phyloP scores from a whole-genome alignment of 2,329 filamentous ascomycete genomes.

The Fusarium abutilonis region DNA sequence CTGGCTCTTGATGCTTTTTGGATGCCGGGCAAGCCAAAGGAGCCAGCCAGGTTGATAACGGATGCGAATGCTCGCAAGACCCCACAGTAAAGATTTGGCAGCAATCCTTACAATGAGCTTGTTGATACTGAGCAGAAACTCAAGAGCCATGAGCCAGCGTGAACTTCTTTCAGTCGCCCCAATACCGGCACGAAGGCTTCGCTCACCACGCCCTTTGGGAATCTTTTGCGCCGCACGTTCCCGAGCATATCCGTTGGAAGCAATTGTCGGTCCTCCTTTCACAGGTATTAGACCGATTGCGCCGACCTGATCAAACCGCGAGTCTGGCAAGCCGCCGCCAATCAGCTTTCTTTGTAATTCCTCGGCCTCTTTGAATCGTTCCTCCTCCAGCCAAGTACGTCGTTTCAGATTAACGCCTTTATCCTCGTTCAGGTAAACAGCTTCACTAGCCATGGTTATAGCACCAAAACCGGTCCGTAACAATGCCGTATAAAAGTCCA shows the following conservation, averaged over 20 bases:
- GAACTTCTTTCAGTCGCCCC: constrained; percentile 82
- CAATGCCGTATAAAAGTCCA: constrained; percentile 95
- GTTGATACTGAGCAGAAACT: constrained; percentile 80
- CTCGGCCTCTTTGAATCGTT: constrained; percentile 81
- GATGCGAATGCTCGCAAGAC: constrained; percentile 61
- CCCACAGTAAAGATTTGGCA: constrained; percentile 59
- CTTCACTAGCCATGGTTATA: constrained; percentile 92
- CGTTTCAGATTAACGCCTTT: constrained; percentile 75
- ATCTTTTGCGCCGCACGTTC: constrained; percentile 74
- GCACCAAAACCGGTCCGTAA: constrained; percentile 87
- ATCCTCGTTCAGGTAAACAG: constrained; percentile 94
- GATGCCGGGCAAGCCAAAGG: constrained; percentile 60
- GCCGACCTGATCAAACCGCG: constrained; percentile 62
- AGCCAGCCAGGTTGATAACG: constrained; percentile 61
- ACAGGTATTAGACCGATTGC: constrained; percentile 66
- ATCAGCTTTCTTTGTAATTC: constrained; percentile 63
- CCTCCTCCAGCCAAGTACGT: constrained; percentile 92
- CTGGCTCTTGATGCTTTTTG: constrained; percentile 46
- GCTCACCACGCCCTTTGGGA: constrained; percentile 57
- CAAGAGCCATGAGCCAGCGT: constrained; percentile 78
- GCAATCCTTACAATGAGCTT: constrained; percentile 49
- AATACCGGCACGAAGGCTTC: constrained; percentile 70
- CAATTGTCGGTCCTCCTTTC: constrained; percentile 55
- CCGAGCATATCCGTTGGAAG: constrained; percentile 70
- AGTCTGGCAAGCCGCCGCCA: constrained; percentile 57